Conservation (phyloP, 2,329 filamentous ascomycete species). For the Fusarium tricinctum region DNA sequence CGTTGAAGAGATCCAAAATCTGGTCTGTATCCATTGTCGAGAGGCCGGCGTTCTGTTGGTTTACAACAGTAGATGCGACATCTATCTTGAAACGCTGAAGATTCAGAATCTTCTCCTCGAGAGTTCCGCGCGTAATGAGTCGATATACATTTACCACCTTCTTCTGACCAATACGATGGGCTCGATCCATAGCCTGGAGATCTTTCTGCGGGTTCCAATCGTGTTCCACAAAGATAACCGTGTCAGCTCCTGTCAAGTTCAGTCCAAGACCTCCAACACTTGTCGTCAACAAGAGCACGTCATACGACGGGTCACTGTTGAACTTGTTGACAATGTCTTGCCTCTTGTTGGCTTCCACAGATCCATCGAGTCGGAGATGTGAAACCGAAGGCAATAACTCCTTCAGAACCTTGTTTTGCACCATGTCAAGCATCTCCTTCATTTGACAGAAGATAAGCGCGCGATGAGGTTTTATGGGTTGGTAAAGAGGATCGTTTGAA, state of each 20-base stretch:
- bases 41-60: conserved; percentile 96
- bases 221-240: conserved; percentile 99
- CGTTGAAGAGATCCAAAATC: conserved; percentile 94
- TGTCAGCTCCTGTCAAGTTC: conserved; percentile 96
- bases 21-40: conserved; percentile 98
- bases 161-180: conserved; percentile 98
- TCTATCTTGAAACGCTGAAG: conserved; percentile 99
- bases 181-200: conserved; percentile 98
- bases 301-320: conserved; percentile 97
- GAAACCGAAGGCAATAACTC: conserved; percentile 93
- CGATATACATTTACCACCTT: conserved; percentile 99
- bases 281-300: conserved; percentile 92
- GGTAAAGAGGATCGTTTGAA: conserved; percentile 71
- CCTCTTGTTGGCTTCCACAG: conserved; percentile 90
- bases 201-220: conserved; percentile 99
- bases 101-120: conserved; percentile 98
- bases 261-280: conserved; percentile 94
- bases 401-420: conserved; percentile 92
- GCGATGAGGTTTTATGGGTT: conserved; percentile 94
- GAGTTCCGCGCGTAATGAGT: conserved; percentile 91
- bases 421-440: conserved; percentile 99
- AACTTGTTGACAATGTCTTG: conserved; percentile 99
- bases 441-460: conserved; percentile 99
- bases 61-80: conserved; percentile 96
- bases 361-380: conserved; percentile 92